Conservation (phyloP, 2,329 filamentous ascomycete species). For the Sordariomycetes sp. region DNA sequence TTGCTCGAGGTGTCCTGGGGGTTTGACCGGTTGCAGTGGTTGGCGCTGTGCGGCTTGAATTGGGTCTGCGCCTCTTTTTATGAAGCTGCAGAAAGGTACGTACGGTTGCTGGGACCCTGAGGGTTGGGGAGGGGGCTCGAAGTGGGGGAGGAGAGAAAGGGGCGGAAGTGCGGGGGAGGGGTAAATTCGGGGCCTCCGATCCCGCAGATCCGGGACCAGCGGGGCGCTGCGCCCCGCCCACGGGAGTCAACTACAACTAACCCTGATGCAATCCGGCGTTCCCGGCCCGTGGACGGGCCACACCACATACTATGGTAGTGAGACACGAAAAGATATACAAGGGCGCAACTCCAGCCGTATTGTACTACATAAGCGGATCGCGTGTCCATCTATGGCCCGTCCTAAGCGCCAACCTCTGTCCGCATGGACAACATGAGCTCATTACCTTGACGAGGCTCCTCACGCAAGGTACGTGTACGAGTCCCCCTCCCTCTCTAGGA, state of each 20-base stretch:
- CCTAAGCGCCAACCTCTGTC: too few relatives aligned
- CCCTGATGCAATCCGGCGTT: background rate
- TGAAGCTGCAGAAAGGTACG: too few relatives aligned
- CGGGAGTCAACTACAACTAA: background rate
- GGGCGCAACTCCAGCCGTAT: too few relatives aligned
- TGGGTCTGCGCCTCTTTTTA: background rate
- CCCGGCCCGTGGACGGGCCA: too few relatives aligned
- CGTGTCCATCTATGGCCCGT: too few relatives aligned
- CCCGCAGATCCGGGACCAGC: background rate
- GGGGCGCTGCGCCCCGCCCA: background rate
- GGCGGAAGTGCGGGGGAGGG: background rate
- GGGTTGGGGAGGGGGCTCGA: background rate
- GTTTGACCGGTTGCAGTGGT: background rate
- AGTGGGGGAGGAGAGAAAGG: background rate
- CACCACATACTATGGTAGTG: too few relatives aligned
- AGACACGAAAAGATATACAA: too few relatives aligned
- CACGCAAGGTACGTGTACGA: slow-evolving; percentile 60
- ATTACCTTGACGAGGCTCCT: background rate
- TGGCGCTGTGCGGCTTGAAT: background rate
- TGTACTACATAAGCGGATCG: too few relatives aligned
- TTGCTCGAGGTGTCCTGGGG: background rate
- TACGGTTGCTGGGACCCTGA: background rate
- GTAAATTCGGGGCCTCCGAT: background rate
- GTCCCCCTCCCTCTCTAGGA: slow-evolving; percentile 68
- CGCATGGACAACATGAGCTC: background rate